A percentile compares a stretch with the other conserved stretches of the same genome.
phyloP scores from a whole-genome alignment of 1,284 basidiomycete genomes.

The Spongiforma sp. region DNA sequence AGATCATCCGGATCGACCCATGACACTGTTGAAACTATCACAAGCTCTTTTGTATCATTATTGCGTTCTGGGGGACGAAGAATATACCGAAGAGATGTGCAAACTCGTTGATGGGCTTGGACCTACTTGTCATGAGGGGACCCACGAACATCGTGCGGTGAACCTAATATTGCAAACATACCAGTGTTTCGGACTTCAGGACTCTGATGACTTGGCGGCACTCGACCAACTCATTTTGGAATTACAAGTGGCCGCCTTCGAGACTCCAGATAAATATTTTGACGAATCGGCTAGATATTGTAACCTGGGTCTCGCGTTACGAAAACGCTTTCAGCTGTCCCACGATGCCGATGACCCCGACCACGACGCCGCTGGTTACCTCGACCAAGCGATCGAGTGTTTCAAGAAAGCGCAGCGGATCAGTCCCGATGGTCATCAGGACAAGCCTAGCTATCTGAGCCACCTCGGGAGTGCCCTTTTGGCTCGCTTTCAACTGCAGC shows the following conservation, averaged over 20 bases:
- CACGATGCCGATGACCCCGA: background rate
- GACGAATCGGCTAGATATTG: background rate
- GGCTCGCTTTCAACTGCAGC: no score
- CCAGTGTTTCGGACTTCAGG: background rate
- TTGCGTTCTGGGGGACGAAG: background rate
- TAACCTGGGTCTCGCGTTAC: constrained; percentile 11
- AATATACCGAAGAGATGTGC: background rate
- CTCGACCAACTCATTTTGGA: constrained; percentile 7
- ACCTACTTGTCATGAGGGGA: background rate
- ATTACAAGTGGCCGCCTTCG: background rate
- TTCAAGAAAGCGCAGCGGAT: background rate
- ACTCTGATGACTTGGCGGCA: background rate
- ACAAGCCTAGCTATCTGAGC: constrained; percentile 1
- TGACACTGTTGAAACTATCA: constrained; percentile 13
- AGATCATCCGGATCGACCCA: constrained; percentile 10
- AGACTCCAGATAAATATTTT: constrained; percentile 1
- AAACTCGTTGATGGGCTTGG: background rate
- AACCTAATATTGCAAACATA: constrained; percentile 8
- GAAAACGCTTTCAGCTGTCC: constrained; percentile 8
- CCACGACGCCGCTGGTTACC: no score
- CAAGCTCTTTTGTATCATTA: constrained; percentile 11
- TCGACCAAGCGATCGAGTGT: constrained; percentile 3
- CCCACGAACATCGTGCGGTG: constrained; percentile 4
- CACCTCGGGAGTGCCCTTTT: background rate
- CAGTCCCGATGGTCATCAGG: background rate